A percentile compares a stretch with the other conserved stretches of the same genome.
These are phyloP conservation scores for Sporopachydermia lactativora DNA, from an alignment of 805 yeast genomes.

Conservation along the genomic window DNA sequence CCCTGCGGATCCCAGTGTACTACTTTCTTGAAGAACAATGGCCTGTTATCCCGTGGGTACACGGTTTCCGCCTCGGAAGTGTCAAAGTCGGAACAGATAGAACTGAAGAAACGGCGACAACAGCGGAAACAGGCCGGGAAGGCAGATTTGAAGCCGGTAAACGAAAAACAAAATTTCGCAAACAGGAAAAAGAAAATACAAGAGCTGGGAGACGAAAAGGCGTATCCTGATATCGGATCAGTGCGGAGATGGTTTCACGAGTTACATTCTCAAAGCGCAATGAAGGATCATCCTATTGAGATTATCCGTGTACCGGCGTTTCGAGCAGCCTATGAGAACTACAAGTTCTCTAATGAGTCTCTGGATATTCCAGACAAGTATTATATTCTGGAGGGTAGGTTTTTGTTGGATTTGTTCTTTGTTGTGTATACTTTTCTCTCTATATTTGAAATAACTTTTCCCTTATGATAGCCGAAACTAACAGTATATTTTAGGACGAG, in stretches of 20 bases:
- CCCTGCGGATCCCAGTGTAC: no score
- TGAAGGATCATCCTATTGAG: not conserved
- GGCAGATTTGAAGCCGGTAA: slow-evolving; percentile 5
- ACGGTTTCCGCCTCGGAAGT: slow-evolving; percentile 2
- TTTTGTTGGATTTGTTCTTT: not conserved
- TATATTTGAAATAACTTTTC: no score
- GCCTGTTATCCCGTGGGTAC: no score
- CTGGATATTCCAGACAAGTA: slow-evolving; percentile 2
- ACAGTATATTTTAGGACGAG: slow-evolving; percentile 31
- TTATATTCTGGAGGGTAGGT: not conserved
- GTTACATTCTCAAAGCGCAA: slow-evolving; percentile 3
- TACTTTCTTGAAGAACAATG: no score
- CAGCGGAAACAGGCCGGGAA: not conserved
- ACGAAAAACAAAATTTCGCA: slow-evolving; percentile 14
- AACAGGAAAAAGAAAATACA: slow-evolving; percentile 12
- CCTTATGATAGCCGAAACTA: no score
- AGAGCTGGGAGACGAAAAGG: slow-evolving; percentile 5
- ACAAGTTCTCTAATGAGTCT: slow-evolving; percentile 11
- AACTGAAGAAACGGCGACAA: no score
- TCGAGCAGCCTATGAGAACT: slow-evolving; percentile 16
- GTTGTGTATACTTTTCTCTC: no score
- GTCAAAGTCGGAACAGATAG: not conserved
- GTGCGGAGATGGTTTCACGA: slow-evolving; percentile 8
- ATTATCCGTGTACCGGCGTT: slow-evolving; percentile 27
- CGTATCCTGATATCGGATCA: slow-evolving; percentile 15